Base-by-base conservation (phyloP, 1,284 basidiomycete species). In the Leucoagaricus sp. region DNA sequence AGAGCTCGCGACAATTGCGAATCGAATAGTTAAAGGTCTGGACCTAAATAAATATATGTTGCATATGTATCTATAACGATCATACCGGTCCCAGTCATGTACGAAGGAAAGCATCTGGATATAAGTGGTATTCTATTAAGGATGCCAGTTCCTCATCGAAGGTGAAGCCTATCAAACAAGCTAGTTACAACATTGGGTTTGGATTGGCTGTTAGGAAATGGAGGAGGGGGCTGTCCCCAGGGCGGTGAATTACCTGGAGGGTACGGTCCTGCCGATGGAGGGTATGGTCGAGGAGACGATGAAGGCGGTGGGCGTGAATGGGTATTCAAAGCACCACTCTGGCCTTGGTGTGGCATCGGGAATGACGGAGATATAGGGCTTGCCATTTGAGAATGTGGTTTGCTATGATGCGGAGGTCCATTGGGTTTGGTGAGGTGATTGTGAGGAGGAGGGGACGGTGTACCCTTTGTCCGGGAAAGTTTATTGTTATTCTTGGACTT, bases 401-500 rank as follows among this genome's bases (percentile, higher is more conserved):
- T 67, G 57, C 72, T 28, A 51, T 58, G 48, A 51, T 57, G 52
- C 7, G 21, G 38, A 51, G 48, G 56, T 15, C 56, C 59, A 10
- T 19, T 41, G 40, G 40, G 61, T 58, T 21, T 60, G 58, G 19
- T 57, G 65, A 3, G 48, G 36, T 33, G 41, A 19, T 53, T 48
- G 21, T 29, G 55, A 51, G 4, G 33, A 50, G 42, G 55, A 21
- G 55, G 60, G 9, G 60, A 56, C 12, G 60, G 56, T n/a, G 61
- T 56, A 13, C 44, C 49, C 49, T 45, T 57, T 4, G 61, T 57
- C 9, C 61, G 59, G 12, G 59, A 53, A 29, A 65, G 51, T 51
- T 63, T 67, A 38, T 53, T 61, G 28, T 60, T 40, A n/a, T 58
- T 65, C 40, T 53, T 61, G 19, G 42, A 17, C 17, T 59, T 25